Evolutionary conservation across 2,329 filamentous ascomycete species (phyloP).

Genomic region (Fusarium torreyae): DNA sequence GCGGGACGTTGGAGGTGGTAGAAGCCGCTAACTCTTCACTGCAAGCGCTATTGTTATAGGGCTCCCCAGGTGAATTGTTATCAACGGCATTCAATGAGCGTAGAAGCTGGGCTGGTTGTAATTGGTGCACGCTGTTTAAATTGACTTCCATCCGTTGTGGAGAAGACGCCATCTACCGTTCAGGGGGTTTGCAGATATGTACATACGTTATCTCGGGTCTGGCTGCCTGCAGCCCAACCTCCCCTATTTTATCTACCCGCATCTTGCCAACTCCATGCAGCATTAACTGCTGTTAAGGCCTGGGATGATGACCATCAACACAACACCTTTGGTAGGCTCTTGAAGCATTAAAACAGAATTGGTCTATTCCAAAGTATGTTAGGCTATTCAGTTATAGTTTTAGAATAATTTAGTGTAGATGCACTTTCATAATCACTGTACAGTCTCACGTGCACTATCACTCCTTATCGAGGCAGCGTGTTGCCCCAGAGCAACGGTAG

Average conservation of each 20-base stretch:
- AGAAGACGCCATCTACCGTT: constrained; percentile 4
- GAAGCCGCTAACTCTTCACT: not conserved
- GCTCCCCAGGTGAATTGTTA: not conserved
- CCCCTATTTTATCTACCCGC: constrained; percentile 41
- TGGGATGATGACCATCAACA: not conserved
- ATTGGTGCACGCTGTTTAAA: constrained; percentile 2
- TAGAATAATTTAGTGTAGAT: not conserved
- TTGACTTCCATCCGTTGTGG: not conserved
- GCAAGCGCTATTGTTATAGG: not conserved
- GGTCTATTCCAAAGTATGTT: accelerated
- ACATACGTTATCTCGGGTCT: constrained; percentile 18
- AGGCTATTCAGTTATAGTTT: not conserved
- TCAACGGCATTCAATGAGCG: not conserved
- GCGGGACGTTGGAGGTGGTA: constrained; percentile 4
- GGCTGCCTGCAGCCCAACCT: constrained; percentile 49
- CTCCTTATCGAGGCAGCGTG: constrained; percentile 47
- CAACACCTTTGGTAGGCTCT: not conserved
- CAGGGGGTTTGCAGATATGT: constrained; percentile 24
- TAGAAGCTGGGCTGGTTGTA: not conserved
- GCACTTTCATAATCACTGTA: not conserved
- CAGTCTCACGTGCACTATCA: constrained; percentile 38
- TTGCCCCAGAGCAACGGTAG: constrained; percentile 48
- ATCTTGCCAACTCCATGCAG: constrained; percentile 47
- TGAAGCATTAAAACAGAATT: not conserved
- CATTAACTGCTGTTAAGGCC: constrained; percentile 54